Evolutionary conservation across 1,139 yeast genomes (phyloP), one percentile per base, ranked within the genome.

Genomic region (Waltiozyma sp.): DNA sequence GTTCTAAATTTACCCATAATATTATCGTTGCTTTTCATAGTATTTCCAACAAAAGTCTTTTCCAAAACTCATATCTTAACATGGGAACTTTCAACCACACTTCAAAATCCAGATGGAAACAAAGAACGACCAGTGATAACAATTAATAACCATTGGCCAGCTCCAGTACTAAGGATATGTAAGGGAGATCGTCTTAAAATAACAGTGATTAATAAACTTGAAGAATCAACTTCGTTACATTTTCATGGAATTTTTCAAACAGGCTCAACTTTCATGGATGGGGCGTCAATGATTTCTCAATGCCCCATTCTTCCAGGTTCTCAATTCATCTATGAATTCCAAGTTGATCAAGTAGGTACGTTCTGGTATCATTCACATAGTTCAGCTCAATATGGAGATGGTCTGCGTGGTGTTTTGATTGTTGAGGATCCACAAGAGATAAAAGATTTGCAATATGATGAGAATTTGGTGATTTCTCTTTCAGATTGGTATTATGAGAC

Each of bases 301-400:
- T 77, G 83, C 56, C 80, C 82, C 4, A 70, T 77, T 43, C 70
- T 77, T 11, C 72, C 78, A 14, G 74, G 74, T 18, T 71, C 71
- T 24, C 60, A 70, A 10, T 68, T 68, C 51, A 60, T 68, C 38
- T 76, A 76, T 56, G 69, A 74, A 53, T 75, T 76, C 52, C 66
- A 70, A 10, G 69, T 75, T 37, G 62, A 64, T 38, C 80, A 76
- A 56, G 66, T 65, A 38, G 82, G 82, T 37, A 72, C 80, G 11
- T 76, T 64, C 57, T 76, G 81, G 81, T 76, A 76, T 60, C 82
- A 76, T 55, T 73, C 80, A 11, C 82, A 76, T 56, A 68, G 73
- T 46, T 64, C 68, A 1, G 68, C 77, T 24, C 82, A 76, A 55
- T 72, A 72, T 47, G 74, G 77, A 39, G 81, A 76, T 54, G 82